These are phyloP conservation scores for Phytophthora fragariae DNA, from an alignment of 352 stramenopile species.

Conservation along the genomic window DNA sequence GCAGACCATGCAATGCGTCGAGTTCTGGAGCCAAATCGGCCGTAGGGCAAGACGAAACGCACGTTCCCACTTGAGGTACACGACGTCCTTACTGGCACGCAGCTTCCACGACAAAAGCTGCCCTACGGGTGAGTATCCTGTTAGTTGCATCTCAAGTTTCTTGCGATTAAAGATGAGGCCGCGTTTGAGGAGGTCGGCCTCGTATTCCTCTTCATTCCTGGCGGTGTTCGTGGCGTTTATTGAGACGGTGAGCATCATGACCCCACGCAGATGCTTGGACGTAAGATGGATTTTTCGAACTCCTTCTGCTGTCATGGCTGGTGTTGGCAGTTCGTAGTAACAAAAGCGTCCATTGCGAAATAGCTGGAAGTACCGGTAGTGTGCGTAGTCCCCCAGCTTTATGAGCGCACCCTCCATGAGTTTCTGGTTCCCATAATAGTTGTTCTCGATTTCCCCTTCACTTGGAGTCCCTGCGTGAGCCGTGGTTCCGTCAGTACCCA, in stretches of 20 bases:
- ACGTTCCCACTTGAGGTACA: conserved; percentile 80
- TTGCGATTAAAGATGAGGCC: conserved; percentile 74
- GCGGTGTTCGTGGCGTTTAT: conserved; percentile 57
- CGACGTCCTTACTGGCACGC: conserved; percentile 58
- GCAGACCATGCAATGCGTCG: conserved; percentile 65
- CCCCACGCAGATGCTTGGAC: conserved; percentile 66
- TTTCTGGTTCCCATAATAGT: conserved; percentile 77
- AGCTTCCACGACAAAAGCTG: conserved; percentile 77
- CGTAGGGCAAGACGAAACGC: conserved; percentile 72
- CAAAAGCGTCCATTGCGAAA: conserved; percentile 76
- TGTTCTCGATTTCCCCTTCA: conserved; percentile 58
- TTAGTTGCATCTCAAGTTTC: conserved; percentile 77
- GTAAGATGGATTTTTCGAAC: conserved; percentile 62
- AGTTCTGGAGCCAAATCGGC: conserved; percentile 77
- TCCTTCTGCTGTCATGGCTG: conserved; percentile 24
- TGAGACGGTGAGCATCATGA: conserved; percentile 79
- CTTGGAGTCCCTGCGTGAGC: conserved; percentile 37
- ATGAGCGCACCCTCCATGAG: conserved; percentile 82
- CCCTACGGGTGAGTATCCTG: conserved; percentile 66
- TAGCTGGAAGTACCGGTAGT: conserved; percentile 80
- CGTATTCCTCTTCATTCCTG: conserved; percentile 67
- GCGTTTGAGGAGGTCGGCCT: conserved; percentile 54
- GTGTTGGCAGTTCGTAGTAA: conserved; percentile 80
- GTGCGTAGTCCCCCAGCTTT: conserved; percentile 81
- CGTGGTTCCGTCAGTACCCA: conserved; percentile 28